Evolutionary conservation across 2,329 filamentous ascomycete genomes (phyloP).

Genomic region (Scedosporium boydii): DNA sequence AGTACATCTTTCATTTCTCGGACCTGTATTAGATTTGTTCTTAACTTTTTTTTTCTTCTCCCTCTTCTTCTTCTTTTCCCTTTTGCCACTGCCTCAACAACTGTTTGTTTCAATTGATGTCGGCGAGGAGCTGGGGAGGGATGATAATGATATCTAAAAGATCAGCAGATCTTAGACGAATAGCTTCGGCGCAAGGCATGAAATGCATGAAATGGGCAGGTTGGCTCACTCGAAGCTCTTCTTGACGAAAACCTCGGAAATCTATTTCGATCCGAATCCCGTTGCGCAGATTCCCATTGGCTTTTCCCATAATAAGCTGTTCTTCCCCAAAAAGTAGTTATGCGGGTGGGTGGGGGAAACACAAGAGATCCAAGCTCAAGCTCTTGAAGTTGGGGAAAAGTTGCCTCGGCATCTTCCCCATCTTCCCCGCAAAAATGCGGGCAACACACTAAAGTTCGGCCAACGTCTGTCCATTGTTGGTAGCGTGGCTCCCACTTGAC

Average conservation of each 20-base stretch:
- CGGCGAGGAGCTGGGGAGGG: background rate
- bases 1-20: background rate
- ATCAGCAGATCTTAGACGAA: background rate
- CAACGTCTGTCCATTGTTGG: background rate
- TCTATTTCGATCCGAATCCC: background rate
- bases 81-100: background rate
- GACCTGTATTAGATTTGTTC: conserved; percentile 1
- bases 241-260: background rate
- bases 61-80: background rate
- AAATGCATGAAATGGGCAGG: background rate
- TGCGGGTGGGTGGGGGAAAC: background rate
- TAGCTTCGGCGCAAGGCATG: background rate
- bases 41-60: background rate
- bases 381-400: conserved; percentile 6
- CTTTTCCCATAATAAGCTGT: background rate
- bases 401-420: conserved; percentile 16
- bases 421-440: conserved; percentile 10
- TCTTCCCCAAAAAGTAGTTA: background rate
- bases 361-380: background rate
- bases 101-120: background rate
- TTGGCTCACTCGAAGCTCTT: background rate
- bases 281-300: too few relatives aligned
- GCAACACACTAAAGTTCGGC: too few relatives aligned
- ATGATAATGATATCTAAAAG: background rate
- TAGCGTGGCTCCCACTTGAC: background rate